Conservation (phyloP, 2,329 filamentous ascomycete genomes). For the Fusarium sp. region DNA sequence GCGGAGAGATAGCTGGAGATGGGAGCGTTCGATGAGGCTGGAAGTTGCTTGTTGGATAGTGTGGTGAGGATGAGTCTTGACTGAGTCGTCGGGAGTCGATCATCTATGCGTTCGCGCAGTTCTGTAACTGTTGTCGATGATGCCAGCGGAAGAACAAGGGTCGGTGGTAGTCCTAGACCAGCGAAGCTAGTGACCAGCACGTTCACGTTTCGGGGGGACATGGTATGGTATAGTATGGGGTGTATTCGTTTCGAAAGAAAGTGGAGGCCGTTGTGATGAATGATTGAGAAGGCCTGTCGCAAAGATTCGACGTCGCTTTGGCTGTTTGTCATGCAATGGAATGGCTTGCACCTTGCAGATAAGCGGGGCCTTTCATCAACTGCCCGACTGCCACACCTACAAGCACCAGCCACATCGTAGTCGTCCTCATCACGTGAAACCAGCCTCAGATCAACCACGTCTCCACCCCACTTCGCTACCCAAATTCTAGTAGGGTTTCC, state of each 20-base stretch:
- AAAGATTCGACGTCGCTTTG: constrained; percentile 20
- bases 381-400: background rate
- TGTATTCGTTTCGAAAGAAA: background rate
- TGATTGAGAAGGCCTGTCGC: background rate
- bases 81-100: constrained; percentile 67
- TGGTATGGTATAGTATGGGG: constrained; percentile 46
- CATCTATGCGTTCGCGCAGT: constrained; percentile 71
- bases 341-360: background rate
- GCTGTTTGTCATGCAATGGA: constrained; percentile 5
- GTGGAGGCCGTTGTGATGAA: background rate
- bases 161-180: constrained; percentile 84
- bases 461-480: constrained; percentile 50
- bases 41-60: constrained; percentile 77
- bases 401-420: constrained; percentile 24
- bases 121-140: constrained; percentile 73
- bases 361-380: constrained; percentile 9
- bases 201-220: constrained; percentile 74
- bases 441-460: constrained; percentile 42
- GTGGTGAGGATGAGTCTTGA: constrained; percentile 83
- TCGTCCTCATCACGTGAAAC: constrained; percentile 49
- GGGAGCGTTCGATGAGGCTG: constrained; percentile 60
- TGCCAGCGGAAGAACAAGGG: constrained; percentile 79
- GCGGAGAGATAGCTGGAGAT: constrained; percentile 71
- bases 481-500: constrained; percentile 55
- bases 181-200: constrained; percentile 86